phyloP scores from a whole-genome alignment of 2,329 filamentous ascomycete species.

The Trichoderma atroviride region DNA sequence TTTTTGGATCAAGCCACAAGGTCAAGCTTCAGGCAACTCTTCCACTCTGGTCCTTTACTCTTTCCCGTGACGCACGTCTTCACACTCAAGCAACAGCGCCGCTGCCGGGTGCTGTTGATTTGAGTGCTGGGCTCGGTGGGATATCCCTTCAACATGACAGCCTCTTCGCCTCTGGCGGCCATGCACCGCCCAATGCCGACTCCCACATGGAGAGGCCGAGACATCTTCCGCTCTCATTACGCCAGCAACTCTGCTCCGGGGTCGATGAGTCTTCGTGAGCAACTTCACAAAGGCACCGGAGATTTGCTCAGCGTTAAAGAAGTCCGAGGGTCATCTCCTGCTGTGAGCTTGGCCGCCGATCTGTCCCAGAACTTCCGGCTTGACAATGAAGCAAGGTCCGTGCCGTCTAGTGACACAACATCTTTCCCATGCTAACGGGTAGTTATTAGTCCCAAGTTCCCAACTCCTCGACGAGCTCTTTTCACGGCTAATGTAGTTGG shows the following conservation, averaged over 20 bases:
- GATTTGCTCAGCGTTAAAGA: conserved; percentile 86
- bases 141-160: conserved; percentile 67
- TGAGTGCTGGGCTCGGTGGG: background rate
- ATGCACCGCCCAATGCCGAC: conserved; percentile 74
- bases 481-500: conserved; percentile 46
- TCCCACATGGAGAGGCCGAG: conserved; percentile 60
- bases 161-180: conserved; percentile 89
- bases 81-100: conserved; percentile 34
- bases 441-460: conserved; percentile 44
- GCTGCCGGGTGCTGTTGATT: conserved; percentile 10
- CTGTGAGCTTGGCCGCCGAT: conserved; percentile 87
- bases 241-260: conserved; percentile 56
- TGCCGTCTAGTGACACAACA: conserved; percentile 29
- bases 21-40: conserved; percentile 39
- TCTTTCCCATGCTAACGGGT: conserved; percentile 4
- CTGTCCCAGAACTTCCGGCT: conserved; percentile 96
- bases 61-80: conserved; percentile 23
- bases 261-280: conserved; percentile 79
- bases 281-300: conserved; percentile 58
- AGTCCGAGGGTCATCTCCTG: conserved; percentile 83
- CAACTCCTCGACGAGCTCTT: conserved; percentile 46
- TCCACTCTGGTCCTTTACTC: conserved; percentile 27
- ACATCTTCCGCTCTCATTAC: conserved; percentile 57
- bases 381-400: conserved; percentile 79
- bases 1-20: conserved; percentile 34